Base-by-base conservation (phyloP, 116 monocot genomes). In the Zostera marina region DNA sequence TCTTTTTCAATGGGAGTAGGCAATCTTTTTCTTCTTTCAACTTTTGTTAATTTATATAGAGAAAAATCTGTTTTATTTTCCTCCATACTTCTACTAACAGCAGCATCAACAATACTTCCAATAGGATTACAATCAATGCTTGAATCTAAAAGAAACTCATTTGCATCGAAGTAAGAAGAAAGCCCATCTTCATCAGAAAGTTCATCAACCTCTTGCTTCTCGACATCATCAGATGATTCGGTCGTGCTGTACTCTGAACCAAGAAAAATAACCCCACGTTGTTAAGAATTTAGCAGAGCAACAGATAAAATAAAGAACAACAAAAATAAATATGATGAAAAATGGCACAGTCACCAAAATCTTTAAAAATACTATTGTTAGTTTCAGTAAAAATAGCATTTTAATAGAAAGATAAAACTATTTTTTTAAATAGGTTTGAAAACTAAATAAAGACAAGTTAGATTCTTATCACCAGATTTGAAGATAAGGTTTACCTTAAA, bases 201-300 rank as follows among this genome's bases (percentile, higher is more conserved):
- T 21, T 82, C 68, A 40, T 81, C 73, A 58, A 62, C 42, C 41
- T 87, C 87, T 72, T 72, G 79, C 62, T 78, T 89, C 67, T 75
- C 88, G 61, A 83, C 53, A 63, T 80, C 88, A 73, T 89, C 88
- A 57, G 88, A 87, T 52, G 87, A 89, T 76, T 89, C 88, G 23
- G 83, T 83, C 38, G 83, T 81, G 63, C 88, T 83, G 59, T 80
- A 83, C 46, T 83, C 88, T 89, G 75, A 22, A 72, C 32, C 23
- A 3, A 8, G 47, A 23, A 61, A 46, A 15, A 20, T 24, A 11
- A 11, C 4, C 43, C 10, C 22, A 22, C 15, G 43, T 42, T 10
- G 23, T 24, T 24, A 9, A 24, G 23, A 54, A 12, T 0, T 26
- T 54, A 5, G 11, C 13, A 11, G 25, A 22, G 22, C 20, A 54